Conservation (phyloP, 2,329 filamentous ascomycete genomes). For the Epichloe uncinata region DNA sequence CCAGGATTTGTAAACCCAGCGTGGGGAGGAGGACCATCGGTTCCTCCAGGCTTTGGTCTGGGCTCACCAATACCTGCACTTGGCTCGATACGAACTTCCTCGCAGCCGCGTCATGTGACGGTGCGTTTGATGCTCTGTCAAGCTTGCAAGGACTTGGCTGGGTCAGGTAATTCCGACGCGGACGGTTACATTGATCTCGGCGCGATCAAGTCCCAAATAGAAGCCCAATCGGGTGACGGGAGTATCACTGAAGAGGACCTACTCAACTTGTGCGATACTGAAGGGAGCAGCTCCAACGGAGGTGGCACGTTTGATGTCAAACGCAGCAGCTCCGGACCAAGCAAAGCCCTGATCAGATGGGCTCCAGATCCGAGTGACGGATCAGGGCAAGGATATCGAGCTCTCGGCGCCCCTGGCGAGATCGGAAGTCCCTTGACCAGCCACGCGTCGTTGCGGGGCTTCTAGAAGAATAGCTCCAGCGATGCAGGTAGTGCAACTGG, state of each 20-base stretch:
- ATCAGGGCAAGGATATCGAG: slow-evolving; percentile 26
- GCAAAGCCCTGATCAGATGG: slow-evolving; percentile 36
- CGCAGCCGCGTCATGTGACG: slow-evolving; percentile 51
- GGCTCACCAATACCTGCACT: slow-evolving; percentile 18
- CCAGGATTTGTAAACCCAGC: slow-evolving; percentile 32
- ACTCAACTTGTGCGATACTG: slow-evolving; percentile 76
- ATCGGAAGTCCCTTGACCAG: slow-evolving; percentile 53
- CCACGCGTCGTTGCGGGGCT: slow-evolving; percentile 23
- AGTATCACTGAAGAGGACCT: slow-evolving; percentile 48
- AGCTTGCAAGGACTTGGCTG: slow-evolving; percentile 54
- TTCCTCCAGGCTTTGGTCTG: slow-evolving; percentile 21
- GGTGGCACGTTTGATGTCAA: slow-evolving; percentile 74
- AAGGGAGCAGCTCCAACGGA: slow-evolving; percentile 74
- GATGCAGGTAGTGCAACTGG: slow-evolving; percentile 1
- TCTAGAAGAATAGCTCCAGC: slow-evolving; percentile 16
- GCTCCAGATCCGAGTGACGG: slow-evolving; percentile 37
- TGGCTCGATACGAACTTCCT: slow-evolving; percentile 17
- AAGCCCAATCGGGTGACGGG: slow-evolving; percentile 33
- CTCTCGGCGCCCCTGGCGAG: slow-evolving; percentile 48
- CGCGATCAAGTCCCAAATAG: slow-evolving; percentile 52
- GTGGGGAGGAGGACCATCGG: slow-evolving; percentile 24
- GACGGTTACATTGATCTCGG: slow-evolving; percentile 60
- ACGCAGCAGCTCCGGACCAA: slow-evolving; percentile 28
- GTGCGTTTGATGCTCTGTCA: slow-evolving; percentile 64
- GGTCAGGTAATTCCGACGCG: slow-evolving; percentile 23